Conservation (phyloP, 2,329 filamentous ascomycete genomes). For the Colletotrichum filicis region DNA sequence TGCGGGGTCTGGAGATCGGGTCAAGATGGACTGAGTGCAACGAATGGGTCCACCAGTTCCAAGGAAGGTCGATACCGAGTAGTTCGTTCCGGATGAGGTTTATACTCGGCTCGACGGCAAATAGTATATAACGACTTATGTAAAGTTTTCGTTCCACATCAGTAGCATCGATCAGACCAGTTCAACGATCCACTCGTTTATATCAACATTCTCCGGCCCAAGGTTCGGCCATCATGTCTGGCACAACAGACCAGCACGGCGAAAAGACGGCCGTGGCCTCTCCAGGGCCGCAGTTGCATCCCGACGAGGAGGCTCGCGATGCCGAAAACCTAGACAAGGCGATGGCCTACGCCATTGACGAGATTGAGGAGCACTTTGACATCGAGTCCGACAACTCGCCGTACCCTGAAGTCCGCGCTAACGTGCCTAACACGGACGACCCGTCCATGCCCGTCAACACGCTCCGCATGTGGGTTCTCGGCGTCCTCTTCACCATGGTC, state of each 20-base stretch:
- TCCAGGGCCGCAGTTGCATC: neutral
- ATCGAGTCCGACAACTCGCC: conserved; percentile 43
- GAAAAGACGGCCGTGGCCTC: neutral
- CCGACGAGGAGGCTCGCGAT: conserved; percentile 7
- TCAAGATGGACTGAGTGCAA: neutral
- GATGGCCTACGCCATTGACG: conserved; percentile 24
- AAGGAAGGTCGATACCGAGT: neutral
- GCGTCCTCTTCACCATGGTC: conserved; percentile 45
- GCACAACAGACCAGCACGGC: neutral
- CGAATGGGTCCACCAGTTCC: neutral
- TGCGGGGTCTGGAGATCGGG: neutral
- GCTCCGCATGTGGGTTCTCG: conserved; percentile 48
- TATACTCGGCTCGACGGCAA: neutral
- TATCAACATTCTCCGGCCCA: neutral
- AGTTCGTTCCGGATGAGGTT: neutral
- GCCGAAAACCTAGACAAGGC: conserved; percentile 21
- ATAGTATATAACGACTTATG: neutral
- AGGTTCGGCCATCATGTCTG: conserved; percentile 5
- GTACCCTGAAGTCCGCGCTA: conserved; percentile 52
- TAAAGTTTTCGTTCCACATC: neutral
- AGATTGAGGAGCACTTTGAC: conserved; percentile 26
- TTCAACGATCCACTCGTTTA: neutral
- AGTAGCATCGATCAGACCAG: neutral
- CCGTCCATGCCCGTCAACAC: conserved; percentile 47
- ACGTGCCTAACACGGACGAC: conserved; percentile 52